Percentiles rank a stretch among this genome's conserved stretches.
These are phyloP conservation scores for Dactylellina drechsleri DNA, from an alignment of 2,329 filamentous ascomycete genomes.

Conservation along the genomic window DNA sequence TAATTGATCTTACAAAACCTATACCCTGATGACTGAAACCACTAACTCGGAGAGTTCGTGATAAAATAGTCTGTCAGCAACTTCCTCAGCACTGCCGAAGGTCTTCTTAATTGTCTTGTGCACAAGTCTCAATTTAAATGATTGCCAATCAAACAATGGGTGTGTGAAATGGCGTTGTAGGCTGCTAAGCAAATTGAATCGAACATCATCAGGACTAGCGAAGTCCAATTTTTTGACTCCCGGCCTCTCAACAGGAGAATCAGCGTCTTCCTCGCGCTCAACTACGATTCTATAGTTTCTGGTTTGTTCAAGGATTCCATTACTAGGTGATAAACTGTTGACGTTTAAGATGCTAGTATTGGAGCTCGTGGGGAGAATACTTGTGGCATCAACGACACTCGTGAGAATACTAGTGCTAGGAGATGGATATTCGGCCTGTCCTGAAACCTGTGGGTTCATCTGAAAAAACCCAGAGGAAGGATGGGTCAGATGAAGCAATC, in stretches of 20 bases:
- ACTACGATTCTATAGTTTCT: slow-evolving; percentile 4
- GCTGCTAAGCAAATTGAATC: not conserved
- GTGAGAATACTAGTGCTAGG: too few relatives aligned
- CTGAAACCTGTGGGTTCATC: too few relatives aligned
- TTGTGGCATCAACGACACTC: too few relatives aligned
- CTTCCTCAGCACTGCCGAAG: slow-evolving; percentile 1
- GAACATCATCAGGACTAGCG: slow-evolving; percentile 1
- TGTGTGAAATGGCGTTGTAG: not conserved
- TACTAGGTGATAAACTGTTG: too few relatives aligned
- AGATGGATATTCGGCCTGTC: too few relatives aligned
- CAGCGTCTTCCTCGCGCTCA: slow-evolving; percentile 7
- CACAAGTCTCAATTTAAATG: not conserved
- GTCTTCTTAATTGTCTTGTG: not conserved
- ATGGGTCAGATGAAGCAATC: too few relatives aligned
- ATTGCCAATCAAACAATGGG: slow-evolving; percentile 3
- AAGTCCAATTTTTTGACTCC: slow-evolving; percentile 3
- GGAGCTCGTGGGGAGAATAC: too few relatives aligned
- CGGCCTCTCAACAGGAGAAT: not conserved
- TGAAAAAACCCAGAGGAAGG: too few relatives aligned
- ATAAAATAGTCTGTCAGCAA: not conserved
- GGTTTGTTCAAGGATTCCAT: not conserved
- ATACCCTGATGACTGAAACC: not conserved
- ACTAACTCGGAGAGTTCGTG: not conserved
- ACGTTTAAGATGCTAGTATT: too few relatives aligned
- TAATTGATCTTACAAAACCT: not conserved